phyloP scores from a whole-genome alignment of 371 early-diverging fungal species.

The Rhizopus arrhizus region DNA sequence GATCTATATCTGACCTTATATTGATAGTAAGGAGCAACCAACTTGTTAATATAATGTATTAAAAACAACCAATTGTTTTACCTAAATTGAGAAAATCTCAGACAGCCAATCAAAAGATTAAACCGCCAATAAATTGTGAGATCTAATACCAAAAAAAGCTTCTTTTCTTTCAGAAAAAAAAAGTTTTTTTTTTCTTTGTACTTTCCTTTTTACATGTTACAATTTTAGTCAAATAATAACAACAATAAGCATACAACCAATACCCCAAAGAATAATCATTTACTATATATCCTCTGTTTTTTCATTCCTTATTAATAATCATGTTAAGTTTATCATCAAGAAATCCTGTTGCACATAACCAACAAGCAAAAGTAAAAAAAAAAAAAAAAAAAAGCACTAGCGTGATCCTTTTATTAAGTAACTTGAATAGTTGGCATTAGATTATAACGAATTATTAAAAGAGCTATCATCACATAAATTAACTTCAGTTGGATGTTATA shows the following conservation, averaged over 20 bases:
- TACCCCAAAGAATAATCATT: not conserved
- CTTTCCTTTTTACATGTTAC: not conserved
- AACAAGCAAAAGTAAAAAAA: constrained; percentile 30
- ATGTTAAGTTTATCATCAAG: constrained; percentile 27
- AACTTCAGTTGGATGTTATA: constrained; percentile 49
- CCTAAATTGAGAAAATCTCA: no score
- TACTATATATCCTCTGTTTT: constrained; percentile 8
- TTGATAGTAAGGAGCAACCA: no score
- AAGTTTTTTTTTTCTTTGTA: not conserved
- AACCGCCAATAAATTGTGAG: no score
- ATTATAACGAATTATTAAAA: constrained; percentile 47
- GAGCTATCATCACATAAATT: constrained; percentile 46
- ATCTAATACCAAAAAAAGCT: not conserved
- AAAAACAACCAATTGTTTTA: no score
- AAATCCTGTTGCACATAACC: constrained; percentile 29
- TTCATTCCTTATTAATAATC: constrained; percentile 2
- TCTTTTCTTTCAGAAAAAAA: constrained; percentile 1
- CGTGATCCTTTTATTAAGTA: not conserved
- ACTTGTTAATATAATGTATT: no score
- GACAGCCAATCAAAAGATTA: no score
- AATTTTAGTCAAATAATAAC: not conserved
- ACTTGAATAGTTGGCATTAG: constrained; percentile 19
- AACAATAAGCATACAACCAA: not conserved
- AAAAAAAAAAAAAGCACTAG: constrained; percentile 6
- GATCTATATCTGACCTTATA: no score